phyloP scores from a whole-genome alignment of 75 land plant genomes.

The Isoetes taiwanensis region DNA sequence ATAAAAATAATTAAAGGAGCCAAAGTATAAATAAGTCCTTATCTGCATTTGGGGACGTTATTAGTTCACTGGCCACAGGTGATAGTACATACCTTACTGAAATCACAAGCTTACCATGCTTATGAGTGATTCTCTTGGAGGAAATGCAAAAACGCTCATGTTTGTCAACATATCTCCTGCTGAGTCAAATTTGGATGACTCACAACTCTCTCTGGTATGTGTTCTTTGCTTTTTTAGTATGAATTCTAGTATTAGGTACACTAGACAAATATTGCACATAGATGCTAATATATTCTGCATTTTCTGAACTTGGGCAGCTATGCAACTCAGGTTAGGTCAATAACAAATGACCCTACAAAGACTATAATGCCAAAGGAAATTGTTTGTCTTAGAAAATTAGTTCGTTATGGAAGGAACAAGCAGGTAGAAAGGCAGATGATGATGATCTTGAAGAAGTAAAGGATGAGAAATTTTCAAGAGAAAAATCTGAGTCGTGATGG shows the following conservation, averaged over 20 bases:
- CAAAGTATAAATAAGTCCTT: constrained; percentile 98
- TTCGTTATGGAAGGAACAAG: constrained; percentile 85
- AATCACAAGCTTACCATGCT: constrained; percentile 95
- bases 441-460: constrained; percentile 77
- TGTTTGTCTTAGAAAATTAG: constrained; percentile 58
- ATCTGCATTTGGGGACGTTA: constrained; percentile 95
- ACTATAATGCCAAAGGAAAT: constrained; percentile 80
- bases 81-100: constrained; percentile 87
- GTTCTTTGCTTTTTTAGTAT: no score
- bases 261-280: no score
- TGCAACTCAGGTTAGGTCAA: constrained; percentile 89
- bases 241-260: no score
- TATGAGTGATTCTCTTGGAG: constrained; percentile 99
- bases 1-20: constrained; percentile 82
- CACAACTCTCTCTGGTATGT: constrained; percentile 86
- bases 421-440: constrained; percentile 65
- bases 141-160: constrained; percentile 99
- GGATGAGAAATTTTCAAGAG: no score
- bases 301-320: no score
- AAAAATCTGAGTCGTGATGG: no score
- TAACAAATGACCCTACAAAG: constrained; percentile 81
- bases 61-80: constrained; percentile 76
- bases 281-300: no score
- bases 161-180: constrained; percentile 97
- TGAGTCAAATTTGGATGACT: constrained; percentile 90